phyloP scores from a whole-genome alignment of 345 rosid genomes.

The Citrus cavaleriei region DNA sequence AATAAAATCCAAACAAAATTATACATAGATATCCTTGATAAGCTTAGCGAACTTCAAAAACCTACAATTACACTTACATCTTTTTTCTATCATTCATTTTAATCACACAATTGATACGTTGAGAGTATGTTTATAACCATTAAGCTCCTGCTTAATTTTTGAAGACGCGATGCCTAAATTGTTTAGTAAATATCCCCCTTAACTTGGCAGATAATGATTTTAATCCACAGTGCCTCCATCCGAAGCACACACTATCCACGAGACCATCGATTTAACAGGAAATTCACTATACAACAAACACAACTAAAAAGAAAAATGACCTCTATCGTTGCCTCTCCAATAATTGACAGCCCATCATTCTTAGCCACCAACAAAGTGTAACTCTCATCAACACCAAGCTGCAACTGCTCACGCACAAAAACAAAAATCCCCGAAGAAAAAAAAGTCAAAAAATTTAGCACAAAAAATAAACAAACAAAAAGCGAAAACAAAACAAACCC shows the following conservation, averaged over 20 bases:
- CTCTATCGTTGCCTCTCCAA: conserved; percentile 70
- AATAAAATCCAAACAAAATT: neutral
- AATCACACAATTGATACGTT: neutral
- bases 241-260: neutral
- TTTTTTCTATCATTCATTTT: neutral
- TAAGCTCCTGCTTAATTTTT: neutral
- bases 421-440: neutral
- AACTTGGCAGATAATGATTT: neutral
- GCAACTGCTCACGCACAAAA: conserved; percentile 38
- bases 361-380: conserved; percentile 44
- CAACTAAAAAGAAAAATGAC: conserved; percentile 20
- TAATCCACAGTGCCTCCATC: neutral
- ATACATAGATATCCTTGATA: neutral
- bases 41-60: neutral
- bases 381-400: conserved; percentile 63
- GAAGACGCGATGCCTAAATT: neutral
- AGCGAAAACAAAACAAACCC: neutral
- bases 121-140: neutral
- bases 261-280: neutral
- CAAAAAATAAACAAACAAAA: conserved; percentile 15
- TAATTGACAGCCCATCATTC: conserved; percentile 43
- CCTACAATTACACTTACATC: neutral
- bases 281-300: neutral
- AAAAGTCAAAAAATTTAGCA: conserved; percentile 17
- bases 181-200: neutral